phyloP scores from a whole-genome alignment of 1,139 yeast species.

The Protomyces pachydermus region DNA sequence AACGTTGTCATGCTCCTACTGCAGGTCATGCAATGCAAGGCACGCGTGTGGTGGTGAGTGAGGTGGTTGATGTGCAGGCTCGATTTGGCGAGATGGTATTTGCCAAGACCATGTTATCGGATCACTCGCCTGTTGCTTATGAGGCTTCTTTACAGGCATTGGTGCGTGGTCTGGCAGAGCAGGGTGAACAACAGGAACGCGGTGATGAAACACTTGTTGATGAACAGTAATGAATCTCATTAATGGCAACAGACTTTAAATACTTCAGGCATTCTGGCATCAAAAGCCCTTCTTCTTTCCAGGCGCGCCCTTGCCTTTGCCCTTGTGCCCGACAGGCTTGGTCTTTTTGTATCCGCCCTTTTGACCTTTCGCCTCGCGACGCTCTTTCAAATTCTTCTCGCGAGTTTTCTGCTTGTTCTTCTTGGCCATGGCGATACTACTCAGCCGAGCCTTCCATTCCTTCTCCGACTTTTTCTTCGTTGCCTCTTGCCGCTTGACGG shows the following conservation, averaged over 20 bases:
- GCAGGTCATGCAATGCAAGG: neutral
- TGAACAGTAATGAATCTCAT: too few relatives aligned
- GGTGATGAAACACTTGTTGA: neutral
- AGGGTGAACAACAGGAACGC: neutral
- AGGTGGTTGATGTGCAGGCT: neutral
- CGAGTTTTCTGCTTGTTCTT: slow-evolving; percentile 76
- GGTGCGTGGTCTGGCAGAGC: neutral
- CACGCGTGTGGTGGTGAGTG: neutral
- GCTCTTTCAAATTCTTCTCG: slow-evolving; percentile 71
- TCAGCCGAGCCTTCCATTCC: slow-evolving; percentile 79
- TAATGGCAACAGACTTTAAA: too few relatives aligned
- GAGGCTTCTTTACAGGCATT: neutral
- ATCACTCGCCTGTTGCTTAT: neutral
- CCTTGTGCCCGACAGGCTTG: slow-evolving; percentile 20
- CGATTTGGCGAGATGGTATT: neutral
- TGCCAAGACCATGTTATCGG: neutral
- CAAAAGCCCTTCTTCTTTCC: neutral
- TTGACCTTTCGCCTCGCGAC: slow-evolving; percentile 24
- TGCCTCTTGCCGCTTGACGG: slow-evolving; percentile 75
- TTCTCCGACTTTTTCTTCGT: slow-evolving; percentile 73
- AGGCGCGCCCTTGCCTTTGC: slow-evolving; percentile 7
- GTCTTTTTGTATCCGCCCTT: slow-evolving; percentile 20
- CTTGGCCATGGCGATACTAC: slow-evolving; percentile 67
- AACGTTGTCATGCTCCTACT: neutral
- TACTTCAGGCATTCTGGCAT: neutral